Conservation (phyloP, 1,284 basidiomycete species). For the Jaminaea rosea region DNA sequence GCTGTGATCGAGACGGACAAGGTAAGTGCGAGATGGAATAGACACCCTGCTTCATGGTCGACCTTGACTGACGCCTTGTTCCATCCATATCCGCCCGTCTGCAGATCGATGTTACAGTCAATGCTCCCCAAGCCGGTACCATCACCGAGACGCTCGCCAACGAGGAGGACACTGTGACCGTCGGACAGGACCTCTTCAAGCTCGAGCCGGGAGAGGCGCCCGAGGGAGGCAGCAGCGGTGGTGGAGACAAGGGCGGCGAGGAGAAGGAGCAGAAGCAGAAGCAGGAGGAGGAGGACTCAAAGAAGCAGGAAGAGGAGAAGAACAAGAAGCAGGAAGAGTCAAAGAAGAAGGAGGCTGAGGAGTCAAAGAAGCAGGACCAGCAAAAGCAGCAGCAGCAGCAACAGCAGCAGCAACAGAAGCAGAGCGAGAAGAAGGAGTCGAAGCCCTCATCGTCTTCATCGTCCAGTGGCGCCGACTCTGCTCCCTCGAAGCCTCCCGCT, state of each 20-base stretch:
- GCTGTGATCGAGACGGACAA: slow-evolving; percentile 99
- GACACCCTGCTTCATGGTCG: too few relatives aligned
- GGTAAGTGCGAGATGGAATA: too few relatives aligned
- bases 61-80: not conserved
- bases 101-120: slow-evolving; percentile 94
- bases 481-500: not conserved
- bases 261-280: slow-evolving; percentile 48
- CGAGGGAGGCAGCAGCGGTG: slow-evolving; percentile 50
- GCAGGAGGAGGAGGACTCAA: slow-evolving; percentile 49
- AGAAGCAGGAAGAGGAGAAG: slow-evolving; percentile 49
- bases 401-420: slow-evolving; percentile 9
- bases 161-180: slow-evolving; percentile 88
- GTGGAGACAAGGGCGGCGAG: slow-evolving; percentile 43
- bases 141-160: slow-evolving; percentile 77
- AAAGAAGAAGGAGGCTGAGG: slow-evolving; percentile 45
- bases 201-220: slow-evolving; percentile 65
- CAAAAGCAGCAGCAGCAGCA: slow-evolving; percentile 43
- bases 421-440: slow-evolving; percentile 19
- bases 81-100: not conserved
- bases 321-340: slow-evolving; percentile 51
- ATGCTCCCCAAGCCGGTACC: slow-evolving; percentile 78
- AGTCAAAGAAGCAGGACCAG: slow-evolving; percentile 49
- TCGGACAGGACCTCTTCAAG: slow-evolving; percentile 88
- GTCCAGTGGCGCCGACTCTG: not conserved
- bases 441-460: slow-evolving; percentile 2